Evolutionary conservation across 2,329 filamentous ascomycete species (phyloP), one percentile per base, ranked within the genome.

Genomic region (Fusarium sp.): DNA sequence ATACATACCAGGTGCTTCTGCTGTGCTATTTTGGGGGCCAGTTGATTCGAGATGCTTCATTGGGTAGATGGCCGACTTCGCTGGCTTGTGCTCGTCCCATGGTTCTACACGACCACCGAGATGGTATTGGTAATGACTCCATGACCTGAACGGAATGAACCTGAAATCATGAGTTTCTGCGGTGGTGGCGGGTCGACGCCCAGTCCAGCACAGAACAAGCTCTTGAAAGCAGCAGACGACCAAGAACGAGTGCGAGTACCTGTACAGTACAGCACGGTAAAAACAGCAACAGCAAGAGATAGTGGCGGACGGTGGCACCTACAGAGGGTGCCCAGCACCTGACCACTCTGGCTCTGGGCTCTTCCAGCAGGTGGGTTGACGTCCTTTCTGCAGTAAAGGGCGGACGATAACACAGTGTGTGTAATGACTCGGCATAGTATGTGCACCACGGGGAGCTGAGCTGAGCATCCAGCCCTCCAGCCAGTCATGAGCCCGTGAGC

Each of bases 1-100:
- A 70, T 69, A 58, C 61, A 50, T 55, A 37, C 56, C 67, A 55
- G 57, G 57, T 61, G 67, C 55, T 68, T 64, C 42, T 57, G 25
- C 13, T 68, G 67, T 71, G 67, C 68, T 70, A 70, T 70, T 70
- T 70, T 70, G 67, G 67, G 68, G 67, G 51, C 20, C 68, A 57
- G 46, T 55, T 25, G 34, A 47, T 60, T 59, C 51, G 34, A 30
- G 54, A 68, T 59, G 63, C 45, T 55, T 67, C 41, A 70, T 70
- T 70, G 67, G 63, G 54, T 32, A 23, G 21, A 59, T 20, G 20
- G 45, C 45, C 51, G 57, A 57, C 56, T 46, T 70, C 47, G 61
- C 66, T 67, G 66, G 66, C 56, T 63, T 70, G 61, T 70, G 55
- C 66, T 69, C 61, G 53, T 54, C 63, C 45, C 46, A 55, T 59